Conservation (phyloP, 2,329 filamentous ascomycete species). For the Clathrospora elynae region DNA sequence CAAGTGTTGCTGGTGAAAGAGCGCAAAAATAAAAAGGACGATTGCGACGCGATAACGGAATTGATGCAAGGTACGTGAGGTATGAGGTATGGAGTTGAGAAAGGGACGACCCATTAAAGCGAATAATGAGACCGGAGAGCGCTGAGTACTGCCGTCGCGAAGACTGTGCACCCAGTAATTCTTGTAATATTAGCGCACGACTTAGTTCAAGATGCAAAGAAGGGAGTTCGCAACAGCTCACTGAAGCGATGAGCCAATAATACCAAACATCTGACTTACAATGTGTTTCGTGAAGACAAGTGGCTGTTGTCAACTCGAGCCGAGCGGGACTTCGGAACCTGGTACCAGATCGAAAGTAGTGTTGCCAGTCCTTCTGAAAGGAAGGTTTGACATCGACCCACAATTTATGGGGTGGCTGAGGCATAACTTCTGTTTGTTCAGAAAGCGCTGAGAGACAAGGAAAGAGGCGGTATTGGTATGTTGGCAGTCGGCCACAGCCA, state of each 20-base stretch:
- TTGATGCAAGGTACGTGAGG: constrained; percentile 9
- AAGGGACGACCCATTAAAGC: constrained; percentile 17
- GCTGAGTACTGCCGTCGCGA: background rate
- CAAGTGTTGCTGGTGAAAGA: constrained; percentile 28
- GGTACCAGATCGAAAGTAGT: background rate
- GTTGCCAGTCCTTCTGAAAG: too few species aligned
- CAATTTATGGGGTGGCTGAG: too few species aligned
- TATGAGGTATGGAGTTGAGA: constrained; percentile 7
- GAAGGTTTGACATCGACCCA: too few species aligned
- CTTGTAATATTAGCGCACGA: constrained; percentile 1
- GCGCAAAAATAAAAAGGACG: constrained; percentile 17
- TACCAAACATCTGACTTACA: too few species aligned
- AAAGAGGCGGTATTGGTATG: too few species aligned
- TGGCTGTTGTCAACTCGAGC: constrained; percentile 2
- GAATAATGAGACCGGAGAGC: background rate
- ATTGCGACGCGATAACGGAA: constrained; percentile 21
- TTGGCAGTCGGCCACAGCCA: too few species aligned
- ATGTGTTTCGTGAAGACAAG: background rate
- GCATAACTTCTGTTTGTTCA: too few species aligned
- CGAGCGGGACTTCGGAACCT: constrained; percentile 4
- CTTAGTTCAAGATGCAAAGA: background rate
- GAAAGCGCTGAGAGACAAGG: too few species aligned
- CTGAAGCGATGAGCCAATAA: background rate
- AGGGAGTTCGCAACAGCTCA: background rate
- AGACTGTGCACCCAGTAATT: constrained; percentile 1